Evolutionary conservation across 768 basidiomycete species (phyloP), one percentile per base, ranked within the genome.

Genomic region (Boletus rex-veris): DNA sequence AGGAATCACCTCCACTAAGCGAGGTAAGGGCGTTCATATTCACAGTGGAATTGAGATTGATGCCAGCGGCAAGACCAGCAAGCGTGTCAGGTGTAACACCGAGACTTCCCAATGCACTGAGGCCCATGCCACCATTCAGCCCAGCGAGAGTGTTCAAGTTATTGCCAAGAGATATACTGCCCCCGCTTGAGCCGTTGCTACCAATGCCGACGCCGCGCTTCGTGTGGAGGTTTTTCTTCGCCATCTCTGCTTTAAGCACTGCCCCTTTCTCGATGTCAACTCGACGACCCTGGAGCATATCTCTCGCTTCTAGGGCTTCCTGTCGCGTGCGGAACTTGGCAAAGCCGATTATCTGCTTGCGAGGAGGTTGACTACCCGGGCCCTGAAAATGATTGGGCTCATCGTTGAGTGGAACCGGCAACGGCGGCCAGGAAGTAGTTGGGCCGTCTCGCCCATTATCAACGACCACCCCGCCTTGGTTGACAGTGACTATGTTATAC

Each of bases 181-280:
- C 71, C 52, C 67, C 58, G 35, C 61, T 64, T 12, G 67, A 58
- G 21, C 52, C 56, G 9, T 59, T 62, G 35, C 75, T 74, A 18
- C 83, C 75, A 6, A 83, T 83, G n/a, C 90, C 90, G 21, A 92
- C 85, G 3, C 90, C 90, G 37, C 92, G 78, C 75, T 96, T 97
- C 18, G 94, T 96, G 66, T 99, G 96, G 37, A 99, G 72, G 66
- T 99, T 98, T 81, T 99, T 99, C 83, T 98, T 98, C 18, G 97
- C 97, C 95, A 99, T 98, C 74, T 98, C 97, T 19, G 96, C 97
- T 71, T 98, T 98, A 37, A 99, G 71, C 3, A 94, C 87, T 1
- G 91, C 85, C 14, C 93, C 93, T 64, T 92, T 93, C 71, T 98
- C 90, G 31, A 90, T 83, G 64, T 98, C 97, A 35, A 98, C 90